phyloP scores from a whole-genome alignment of 345 rosid species.

The Corymbia maculata region DNA sequence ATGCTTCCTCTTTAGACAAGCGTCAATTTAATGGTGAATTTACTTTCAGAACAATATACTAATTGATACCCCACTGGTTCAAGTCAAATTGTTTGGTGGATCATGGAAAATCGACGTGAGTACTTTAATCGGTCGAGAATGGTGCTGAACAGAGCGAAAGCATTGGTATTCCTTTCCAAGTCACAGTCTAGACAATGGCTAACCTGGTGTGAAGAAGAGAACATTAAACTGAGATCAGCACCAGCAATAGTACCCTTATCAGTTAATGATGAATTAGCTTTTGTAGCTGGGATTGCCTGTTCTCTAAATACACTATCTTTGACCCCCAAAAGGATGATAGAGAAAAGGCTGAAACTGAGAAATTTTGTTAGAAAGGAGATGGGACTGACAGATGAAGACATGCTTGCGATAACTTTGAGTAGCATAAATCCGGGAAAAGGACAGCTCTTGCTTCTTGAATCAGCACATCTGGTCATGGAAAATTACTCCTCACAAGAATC shows the following conservation, averaged over 20 bases:
- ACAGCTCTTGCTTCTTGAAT: conserved; percentile 76
- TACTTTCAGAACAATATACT: conserved; percentile 69
- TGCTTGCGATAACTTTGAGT: conserved; percentile 83
- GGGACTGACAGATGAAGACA: conserved; percentile 57
- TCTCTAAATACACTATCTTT: conserved; percentile 58
- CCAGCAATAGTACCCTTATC: conserved; percentile 73
- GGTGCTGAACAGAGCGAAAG: conserved; percentile 62
- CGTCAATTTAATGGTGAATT: background rate
- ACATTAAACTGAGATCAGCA: conserved; percentile 65
- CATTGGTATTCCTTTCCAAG: conserved; percentile 73
- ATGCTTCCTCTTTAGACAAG: background rate
- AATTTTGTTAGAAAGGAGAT: conserved; percentile 61
- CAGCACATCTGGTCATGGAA: conserved; percentile 38
- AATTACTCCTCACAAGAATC: conserved; percentile 8
- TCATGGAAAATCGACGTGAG: conserved; percentile 86
- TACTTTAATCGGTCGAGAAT: conserved; percentile 79
- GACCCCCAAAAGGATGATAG: conserved; percentile 48
- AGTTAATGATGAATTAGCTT: conserved; percentile 85
- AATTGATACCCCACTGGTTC: conserved; percentile 72
- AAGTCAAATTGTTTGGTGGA: conserved; percentile 91
- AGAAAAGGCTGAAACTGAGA: conserved; percentile 45
- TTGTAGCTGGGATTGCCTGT: conserved; percentile 68
- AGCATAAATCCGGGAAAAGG: conserved; percentile 92
- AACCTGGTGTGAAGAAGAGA: conserved; percentile 80
- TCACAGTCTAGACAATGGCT: conserved; percentile 75